Percentiles rank a stretch among this genome's conserved stretches.
These are phyloP conservation scores for Colletotrichum acutatum DNA, from an alignment of 2,329 filamentous ascomycete species.

Conservation along the genomic window DNA sequence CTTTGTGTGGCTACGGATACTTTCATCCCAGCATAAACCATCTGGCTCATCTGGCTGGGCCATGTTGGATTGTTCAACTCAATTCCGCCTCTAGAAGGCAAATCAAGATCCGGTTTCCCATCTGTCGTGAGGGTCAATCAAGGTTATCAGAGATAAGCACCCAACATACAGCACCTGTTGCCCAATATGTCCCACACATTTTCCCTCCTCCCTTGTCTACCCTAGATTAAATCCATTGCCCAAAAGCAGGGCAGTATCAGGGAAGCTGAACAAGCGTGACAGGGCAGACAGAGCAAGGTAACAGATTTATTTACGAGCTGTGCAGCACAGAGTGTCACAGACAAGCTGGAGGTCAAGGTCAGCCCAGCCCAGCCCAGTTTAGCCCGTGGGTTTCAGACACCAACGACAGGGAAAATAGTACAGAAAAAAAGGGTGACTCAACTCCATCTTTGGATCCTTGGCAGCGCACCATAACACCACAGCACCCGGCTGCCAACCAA, in stretches of 20 bases:
- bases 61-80: not conserved
- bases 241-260: not conserved
- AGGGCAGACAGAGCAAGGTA: conserved; percentile 4
- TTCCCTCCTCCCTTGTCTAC: conserved; percentile 2
- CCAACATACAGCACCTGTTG: not conserved
- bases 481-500: conserved; percentile 27
- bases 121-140: not conserved
- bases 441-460: conserved; percentile 34
- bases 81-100: not conserved
- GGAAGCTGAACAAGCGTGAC: not conserved
- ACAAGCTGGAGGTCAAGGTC: not conserved
- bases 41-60: not conserved
- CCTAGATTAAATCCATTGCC: not conserved
- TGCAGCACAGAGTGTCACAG: conserved; percentile 26
- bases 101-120: not conserved
- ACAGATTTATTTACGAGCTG: not conserved
- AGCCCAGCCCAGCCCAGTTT: conserved; percentile 22
- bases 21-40: not conserved
- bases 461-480: conserved; percentile 5
- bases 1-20: not conserved
- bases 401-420: conserved; percentile 27
- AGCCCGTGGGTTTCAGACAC: conserved; percentile 31
- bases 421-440: conserved; percentile 14
- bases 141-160: conserved; percentile 13
- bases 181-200: conserved; percentile 2